Percentiles rank a stretch among this genome's conserved stretches.
Conservation (phyloP, 2,329 filamentous ascomycete genomes). For the Talaromyces marneffei region DNA sequence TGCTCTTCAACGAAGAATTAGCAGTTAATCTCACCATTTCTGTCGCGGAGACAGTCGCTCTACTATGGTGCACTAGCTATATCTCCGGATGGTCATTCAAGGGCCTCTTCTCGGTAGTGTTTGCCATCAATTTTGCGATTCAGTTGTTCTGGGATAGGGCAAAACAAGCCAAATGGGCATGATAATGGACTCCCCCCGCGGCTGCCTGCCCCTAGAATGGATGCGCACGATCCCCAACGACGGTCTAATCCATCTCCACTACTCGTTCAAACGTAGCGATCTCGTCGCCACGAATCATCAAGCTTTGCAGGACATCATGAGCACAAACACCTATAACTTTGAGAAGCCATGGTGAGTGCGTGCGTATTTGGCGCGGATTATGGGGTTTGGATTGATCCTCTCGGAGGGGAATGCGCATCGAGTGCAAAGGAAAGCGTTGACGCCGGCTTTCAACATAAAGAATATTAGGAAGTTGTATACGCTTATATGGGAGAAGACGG, state of each 20-base stretch:
- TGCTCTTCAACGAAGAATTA: constrained; percentile 13
- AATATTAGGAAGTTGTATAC: constrained; percentile 32
- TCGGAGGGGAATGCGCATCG: constrained; percentile 48
- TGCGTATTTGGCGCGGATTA: constrained; percentile 43
- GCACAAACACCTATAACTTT: constrained; percentile 50
- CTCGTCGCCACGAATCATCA: constrained; percentile 31
- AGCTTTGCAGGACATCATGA: constrained; percentile 48
- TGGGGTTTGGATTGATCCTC: constrained; percentile 48
- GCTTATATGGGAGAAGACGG: constrained; percentile 36
- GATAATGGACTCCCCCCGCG: constrained; percentile 31
- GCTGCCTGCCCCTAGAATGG: constrained; percentile 38
- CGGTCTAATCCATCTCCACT: constrained; percentile 49
- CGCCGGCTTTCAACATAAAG: constrained; percentile 33
- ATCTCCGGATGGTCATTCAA: constrained; percentile 22
- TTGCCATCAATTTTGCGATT: constrained; percentile 24
- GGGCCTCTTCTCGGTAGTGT: constrained; percentile 18
- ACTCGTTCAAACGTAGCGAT: constrained; percentile 38
- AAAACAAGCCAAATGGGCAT: constrained; percentile 22
- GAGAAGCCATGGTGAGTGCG: constrained; percentile 45
- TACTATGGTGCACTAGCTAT: constrained; percentile 24
- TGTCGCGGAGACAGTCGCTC: constrained; percentile 22
- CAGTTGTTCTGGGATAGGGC: constrained; percentile 33
- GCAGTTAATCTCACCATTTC: constrained; percentile 19
- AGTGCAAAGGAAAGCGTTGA: constrained; percentile 39
- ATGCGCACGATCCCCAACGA: constrained; percentile 50